Conservation (phyloP, 176 grass and related monocot species). For the Rhipidocladum racemiflorum region DNA sequence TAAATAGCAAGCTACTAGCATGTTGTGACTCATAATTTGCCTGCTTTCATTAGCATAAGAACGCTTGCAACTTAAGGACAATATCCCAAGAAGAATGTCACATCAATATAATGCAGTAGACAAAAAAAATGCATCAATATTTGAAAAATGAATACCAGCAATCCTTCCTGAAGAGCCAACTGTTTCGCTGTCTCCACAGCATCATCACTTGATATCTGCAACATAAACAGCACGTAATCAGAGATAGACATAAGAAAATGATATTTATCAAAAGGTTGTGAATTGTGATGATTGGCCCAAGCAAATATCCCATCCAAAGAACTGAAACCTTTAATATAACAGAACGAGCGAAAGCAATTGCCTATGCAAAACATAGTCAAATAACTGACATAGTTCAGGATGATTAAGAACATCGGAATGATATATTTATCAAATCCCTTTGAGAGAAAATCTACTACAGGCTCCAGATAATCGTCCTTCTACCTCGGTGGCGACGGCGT, state of each 20-base stretch:
- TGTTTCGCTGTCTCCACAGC: conserved; percentile 94
- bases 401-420: too few species aligned
- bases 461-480: too few species aligned
- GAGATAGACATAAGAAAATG: conserved; percentile 13
- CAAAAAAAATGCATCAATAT: not conserved
- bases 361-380: not conserved
- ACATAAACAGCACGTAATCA: not conserved
- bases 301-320: not conserved
- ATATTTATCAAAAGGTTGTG: conserved; percentile 7
- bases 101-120: not conserved
- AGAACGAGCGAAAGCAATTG: not conserved
- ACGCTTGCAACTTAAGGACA: not conserved
- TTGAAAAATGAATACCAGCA: conserved; percentile 59
- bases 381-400: not conserved
- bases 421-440: too few species aligned
- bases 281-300: not conserved
- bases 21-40: not conserved
- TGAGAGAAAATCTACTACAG: too few species aligned
- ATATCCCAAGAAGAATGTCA: not conserved
- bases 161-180: conserved; percentile 90
- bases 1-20: not conserved
- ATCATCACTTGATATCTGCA: conserved; percentile 87
- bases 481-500: conserved; percentile 59
- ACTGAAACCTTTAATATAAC: not conserved
- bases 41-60: not conserved